Conservation (phyloP, 192 early-diverging fungal species). For the Podila clonocystis region DNA sequence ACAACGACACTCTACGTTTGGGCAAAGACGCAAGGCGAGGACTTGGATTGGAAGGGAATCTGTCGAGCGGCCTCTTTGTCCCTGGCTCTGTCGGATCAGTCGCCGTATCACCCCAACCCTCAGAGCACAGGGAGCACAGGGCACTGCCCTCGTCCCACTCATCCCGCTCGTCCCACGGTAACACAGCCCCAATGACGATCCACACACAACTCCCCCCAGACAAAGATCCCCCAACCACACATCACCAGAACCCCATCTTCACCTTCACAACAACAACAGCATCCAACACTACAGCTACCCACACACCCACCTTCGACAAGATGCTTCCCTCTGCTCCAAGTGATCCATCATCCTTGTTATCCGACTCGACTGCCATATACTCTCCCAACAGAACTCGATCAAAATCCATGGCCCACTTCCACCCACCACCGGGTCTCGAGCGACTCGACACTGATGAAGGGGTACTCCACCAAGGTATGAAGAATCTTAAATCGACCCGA, state of each 20-base stretch:
- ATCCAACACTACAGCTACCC: neutral
- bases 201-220: no score
- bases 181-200: no score
- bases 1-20: neutral
- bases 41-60: no score
- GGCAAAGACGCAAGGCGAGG: no score
- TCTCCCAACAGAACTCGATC: constrained; percentile 33
- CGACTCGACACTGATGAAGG: neutral
- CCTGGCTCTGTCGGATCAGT: no score
- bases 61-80: no score
- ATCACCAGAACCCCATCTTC: neutral
- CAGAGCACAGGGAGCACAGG: no score
- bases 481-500: neutral
- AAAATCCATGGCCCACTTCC: constrained; percentile 42
- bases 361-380: constrained; percentile 6
- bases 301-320: neutral
- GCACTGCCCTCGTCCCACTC: no score
- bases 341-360: neutral
- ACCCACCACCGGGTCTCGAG: neutral
- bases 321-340: neutral
- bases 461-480: neutral
- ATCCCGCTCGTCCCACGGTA: no score
- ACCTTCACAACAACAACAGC: neutral
- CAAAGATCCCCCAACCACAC: neutral
- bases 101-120: no score